Base-by-base conservation (phyloP, 805 yeast genomes). In the Lipomyces orientalis region DNA sequence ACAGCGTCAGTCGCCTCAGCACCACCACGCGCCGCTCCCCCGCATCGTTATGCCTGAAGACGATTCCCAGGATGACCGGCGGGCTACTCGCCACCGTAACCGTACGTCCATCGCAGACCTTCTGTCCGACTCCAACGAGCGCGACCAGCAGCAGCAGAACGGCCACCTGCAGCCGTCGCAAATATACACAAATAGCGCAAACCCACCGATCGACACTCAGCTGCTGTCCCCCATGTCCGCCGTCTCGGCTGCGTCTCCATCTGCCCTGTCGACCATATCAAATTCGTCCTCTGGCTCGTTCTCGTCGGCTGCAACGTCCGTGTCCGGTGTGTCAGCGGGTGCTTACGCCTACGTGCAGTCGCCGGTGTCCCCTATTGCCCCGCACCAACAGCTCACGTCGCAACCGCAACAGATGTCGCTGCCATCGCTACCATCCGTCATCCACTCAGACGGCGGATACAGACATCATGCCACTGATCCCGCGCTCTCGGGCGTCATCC, bases 191-290 rank as follows among this genome's bases (percentile, higher is more conserved):
- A 64, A 58, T 62, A 56, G 64, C 37, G 64, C 67, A 22, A 68
- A 68, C 59, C 71, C 71, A n/a, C 71, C 71, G 51, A 68, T 68
- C 60, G 71, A 68, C 67, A 65, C 71, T 14, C 71, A 68, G 69
- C 69, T 68, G 25, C 65, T 68, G 51, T 62, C 71, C 39, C 66
- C 71, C 9, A 51, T 61, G 60, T 61, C 65, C 35, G 25, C 55
- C 19, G 49, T 62, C 22, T 52, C 65, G 2, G 34, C 35, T 55
- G 19, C 63, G 25, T 58, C 67, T 25, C 46, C 64, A 4, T 60
- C 66, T 39, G 66, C 58, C n/a, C 34, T 46, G 19, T 25, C 60
- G 29, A 43, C 49, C 49, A 12, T 56, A n/a, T 31, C 62, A 25
- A 37, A 54, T 46, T 51, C 71, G n/a, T 58, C 70, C 46, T 54